phyloP scores from a whole-genome alignment of 805 yeast genomes.

The Saccharomycopsis guyanensis region DNA sequence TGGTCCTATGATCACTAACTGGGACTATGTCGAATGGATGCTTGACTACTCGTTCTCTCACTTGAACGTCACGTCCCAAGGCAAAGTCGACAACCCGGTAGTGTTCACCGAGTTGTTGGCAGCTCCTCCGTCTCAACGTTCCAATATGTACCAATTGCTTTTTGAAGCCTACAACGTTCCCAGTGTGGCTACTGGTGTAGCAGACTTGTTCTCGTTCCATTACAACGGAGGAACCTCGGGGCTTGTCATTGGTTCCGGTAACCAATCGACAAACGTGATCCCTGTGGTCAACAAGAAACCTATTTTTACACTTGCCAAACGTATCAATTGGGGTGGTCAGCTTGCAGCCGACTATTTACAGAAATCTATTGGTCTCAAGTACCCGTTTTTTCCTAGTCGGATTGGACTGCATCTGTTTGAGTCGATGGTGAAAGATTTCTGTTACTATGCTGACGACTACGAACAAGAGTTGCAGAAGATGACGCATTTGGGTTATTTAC shows the following conservation, averaged over 20 bases:
- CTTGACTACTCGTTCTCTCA: conserved; percentile 80
- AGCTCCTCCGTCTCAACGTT: conserved; percentile 61
- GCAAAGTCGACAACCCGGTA: conserved; percentile 66
- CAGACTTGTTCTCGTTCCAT: conserved; percentile 69
- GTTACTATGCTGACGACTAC: conserved; percentile 70
- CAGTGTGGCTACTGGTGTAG: conserved; percentile 72
- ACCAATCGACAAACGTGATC: conserved; percentile 73
- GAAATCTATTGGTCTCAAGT: conserved; percentile 64
- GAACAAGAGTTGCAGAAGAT: conserved; percentile 49
- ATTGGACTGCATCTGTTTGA: conserved; percentile 57
- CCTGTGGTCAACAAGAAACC: conserved; percentile 76
- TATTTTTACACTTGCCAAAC: conserved; percentile 54
- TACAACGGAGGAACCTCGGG: conserved; percentile 56
- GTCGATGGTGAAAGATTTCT: conserved; percentile 61
- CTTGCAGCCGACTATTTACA: conserved; percentile 58
- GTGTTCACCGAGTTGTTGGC: conserved; percentile 75
- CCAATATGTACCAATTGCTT: conserved; percentile 68
- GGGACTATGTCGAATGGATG: conserved; percentile 83
- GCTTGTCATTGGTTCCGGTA: conserved; percentile 74
- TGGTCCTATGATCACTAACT: conserved; percentile 78
- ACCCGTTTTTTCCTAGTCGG: conserved; percentile 84
- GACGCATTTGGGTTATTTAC: conserved; percentile 57
- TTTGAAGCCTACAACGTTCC: conserved; percentile 81
- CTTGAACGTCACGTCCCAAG: conserved; percentile 49
- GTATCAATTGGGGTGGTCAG: conserved; percentile 90